Evolutionary conservation across 179 eudicot genomes (phyloP), one percentile per base, ranked within the genome.

Genomic region (Nepenthes alata): DNA sequence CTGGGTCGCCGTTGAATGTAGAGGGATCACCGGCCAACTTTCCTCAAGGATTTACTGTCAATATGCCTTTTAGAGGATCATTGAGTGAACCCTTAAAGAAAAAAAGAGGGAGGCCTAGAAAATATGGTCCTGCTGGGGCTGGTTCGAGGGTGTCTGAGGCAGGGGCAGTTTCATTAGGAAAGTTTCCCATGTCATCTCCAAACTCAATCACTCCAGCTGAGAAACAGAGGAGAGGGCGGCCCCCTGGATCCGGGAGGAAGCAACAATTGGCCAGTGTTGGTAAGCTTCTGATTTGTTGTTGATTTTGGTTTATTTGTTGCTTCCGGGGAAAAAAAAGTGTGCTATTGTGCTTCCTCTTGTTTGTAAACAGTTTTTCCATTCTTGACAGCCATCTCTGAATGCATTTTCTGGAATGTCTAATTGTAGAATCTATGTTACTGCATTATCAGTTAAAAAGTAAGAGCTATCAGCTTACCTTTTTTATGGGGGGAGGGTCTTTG

Each of bases 21-120:
- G 80, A 84, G 62, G 75, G 72, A 66, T 64, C 89, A 3, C 74
- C 80, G 16, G 66, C 79, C 25, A 74, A 65, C 75, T 80, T 75
- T 52, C 78, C 76, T 56, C 94, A 82, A 55, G 94, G 85, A 0
- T 67, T 74, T 68, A 67, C 73, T 34, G 67, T 77, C 50, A 72
- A 72, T 51, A 75, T 74, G 66, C 68, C 81, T 41, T 49, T 80
- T 55, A 70, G 49, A 41, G 68, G 61, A 2, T 48, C 79, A 62
- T 12, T 72, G 69, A 67, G 80, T 69, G 95, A 80, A 54, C 69
- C 84, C 25, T 53, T 55, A n/a, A 91, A 91, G 87, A 91, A 86
- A 75, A 91, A 91, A 75, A 84, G 97, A 66, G 97, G 97, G 37
- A 86, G 97, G 77, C 97, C 97, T 6, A 71, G 96, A 61, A 91